Conservation (phyloP, 257 asterid genomes). For the Gentiana straminea region DNA sequence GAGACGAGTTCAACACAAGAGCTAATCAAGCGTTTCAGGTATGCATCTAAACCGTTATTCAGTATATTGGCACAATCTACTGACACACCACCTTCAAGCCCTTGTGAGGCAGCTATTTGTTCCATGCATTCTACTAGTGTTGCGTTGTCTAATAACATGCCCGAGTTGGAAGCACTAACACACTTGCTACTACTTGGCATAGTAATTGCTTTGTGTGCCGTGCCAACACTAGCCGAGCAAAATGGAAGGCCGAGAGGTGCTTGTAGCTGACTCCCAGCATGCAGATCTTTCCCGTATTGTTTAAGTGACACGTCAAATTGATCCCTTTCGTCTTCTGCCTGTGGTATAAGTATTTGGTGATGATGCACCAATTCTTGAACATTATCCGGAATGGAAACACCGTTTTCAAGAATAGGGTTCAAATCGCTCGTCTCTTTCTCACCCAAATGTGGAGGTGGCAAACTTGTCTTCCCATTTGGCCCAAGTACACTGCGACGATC, state of each 20-base stretch:
- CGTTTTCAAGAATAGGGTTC: slow-evolving; percentile 35
- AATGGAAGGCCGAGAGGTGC: slow-evolving; percentile 86
- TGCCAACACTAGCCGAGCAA: slow-evolving; percentile 62
- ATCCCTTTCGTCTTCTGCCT: slow-evolving; percentile 24
- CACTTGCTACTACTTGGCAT: slow-evolving; percentile 32
- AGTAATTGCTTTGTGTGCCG: slow-evolving; percentile 46
- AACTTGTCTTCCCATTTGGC: slow-evolving; percentile 35
- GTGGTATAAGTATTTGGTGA: slow-evolving; percentile 25
- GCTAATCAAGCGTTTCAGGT: slow-evolving; percentile 53
- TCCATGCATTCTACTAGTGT: slow-evolving; percentile 60
- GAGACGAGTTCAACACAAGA: slow-evolving; percentile 56
- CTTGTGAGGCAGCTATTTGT: slow-evolving; percentile 56
- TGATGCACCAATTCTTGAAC: slow-evolving; percentile 36
- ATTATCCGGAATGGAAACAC: slow-evolving; percentile 32
- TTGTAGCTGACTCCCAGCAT: slow-evolving; percentile 46
- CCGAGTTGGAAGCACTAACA: slow-evolving; percentile 28
- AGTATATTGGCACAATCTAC: slow-evolving; percentile 54
- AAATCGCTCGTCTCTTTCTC: slow-evolving; percentile 27
- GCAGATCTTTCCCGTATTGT: slow-evolving; percentile 24
- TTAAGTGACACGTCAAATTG: slow-evolving; percentile 21
- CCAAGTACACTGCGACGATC: slow-evolving; percentile 55
- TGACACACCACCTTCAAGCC: slow-evolving; percentile 75
- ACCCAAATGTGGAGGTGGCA: slow-evolving; percentile 27
- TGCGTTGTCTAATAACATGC: slow-evolving; percentile 49
- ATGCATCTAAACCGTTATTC: slow-evolving; percentile 66